Conservation (phyloP, 441 rosid genomes). For the Erodium trifolium region DNA sequence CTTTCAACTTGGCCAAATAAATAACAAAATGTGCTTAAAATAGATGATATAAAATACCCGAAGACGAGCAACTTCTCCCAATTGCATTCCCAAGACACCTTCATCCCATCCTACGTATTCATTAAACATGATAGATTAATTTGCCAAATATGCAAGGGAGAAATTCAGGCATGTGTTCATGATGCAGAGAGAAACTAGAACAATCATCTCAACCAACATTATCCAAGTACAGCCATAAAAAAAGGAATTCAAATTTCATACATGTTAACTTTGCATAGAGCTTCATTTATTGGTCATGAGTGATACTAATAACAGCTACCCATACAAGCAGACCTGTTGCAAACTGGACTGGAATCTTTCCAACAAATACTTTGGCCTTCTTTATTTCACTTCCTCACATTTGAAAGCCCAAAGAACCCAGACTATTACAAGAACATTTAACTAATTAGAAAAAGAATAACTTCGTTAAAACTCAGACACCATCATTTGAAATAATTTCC, state of each 20-base stretch:
- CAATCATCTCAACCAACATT: not conserved
- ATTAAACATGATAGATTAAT: conserved; percentile 8
- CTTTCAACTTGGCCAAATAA: not conserved
- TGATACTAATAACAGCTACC: not conserved
- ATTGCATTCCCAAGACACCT: conserved; percentile 90
- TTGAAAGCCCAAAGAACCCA: too few species aligned
- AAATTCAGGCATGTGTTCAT: not conserved
- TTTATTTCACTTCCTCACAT: too few species aligned
- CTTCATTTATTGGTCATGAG: not conserved
- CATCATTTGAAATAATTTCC: too few species aligned
- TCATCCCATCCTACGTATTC: conserved; percentile 84
- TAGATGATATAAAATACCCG: conserved; percentile 36
- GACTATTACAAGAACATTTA: too few species aligned
- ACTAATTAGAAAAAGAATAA: too few species aligned
- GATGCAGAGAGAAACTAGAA: not conserved
- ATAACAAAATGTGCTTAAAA: not conserved
- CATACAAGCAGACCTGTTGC: not conserved
- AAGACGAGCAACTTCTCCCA: conserved; percentile 84
- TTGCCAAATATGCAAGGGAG: not conserved
- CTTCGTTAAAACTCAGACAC: too few species aligned
- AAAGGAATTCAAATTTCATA: not conserved
- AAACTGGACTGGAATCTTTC: not conserved
- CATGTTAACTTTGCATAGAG: not conserved
- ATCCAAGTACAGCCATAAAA: not conserved
- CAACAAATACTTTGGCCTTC: too few species aligned